Base-by-base conservation (phyloP, 2,329 filamentous ascomycete species). In the Fonsecaea multimorphosa region DNA sequence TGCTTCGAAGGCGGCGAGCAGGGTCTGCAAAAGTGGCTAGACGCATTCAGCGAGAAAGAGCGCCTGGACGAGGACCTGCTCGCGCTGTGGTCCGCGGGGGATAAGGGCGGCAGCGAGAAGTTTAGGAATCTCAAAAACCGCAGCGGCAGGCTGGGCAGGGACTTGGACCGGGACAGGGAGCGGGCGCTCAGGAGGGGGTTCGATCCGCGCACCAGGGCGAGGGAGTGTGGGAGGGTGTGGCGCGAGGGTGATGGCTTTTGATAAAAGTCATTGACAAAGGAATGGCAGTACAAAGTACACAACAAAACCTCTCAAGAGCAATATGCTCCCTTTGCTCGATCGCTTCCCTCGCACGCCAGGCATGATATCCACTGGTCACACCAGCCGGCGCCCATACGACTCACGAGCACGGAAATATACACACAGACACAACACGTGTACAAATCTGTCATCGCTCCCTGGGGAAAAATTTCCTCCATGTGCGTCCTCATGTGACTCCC, bases 221-320 rank as follows among this genome's bases (percentile, higher is more conserved):
- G 75, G 67, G 85, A 86, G 70, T 79, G 79, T 8, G 84, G 85
- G 29, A 79, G 85, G 61, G 75, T 77, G 54, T 87, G 84, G 85
- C 80, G 80, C 31, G 82, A 84, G 52, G 85, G 83, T 0, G 83
- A 86, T 74, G 83, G 83, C 1, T 86, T 82, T 72, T 86, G 74
- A 79, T 24, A 12, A 14, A 8, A n/a, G n/a, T n/a, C n/a, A n/a
- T n/a, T n/a, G 2, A 54, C 3, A 31, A 34, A 34, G 32, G 11
- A 34, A 9, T 3, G 29, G n/a, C n/a, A n/a, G n/a, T n/a, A n/a
- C n/a, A n/a, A n/a, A n/a, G n/a, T n/a, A n/a, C n/a, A n/a, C n/a
- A n/a, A n/a, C n/a, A n/a, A n/a, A n/a, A n/a, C n/a, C n/a, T n/a
- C n/a, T n/a, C n/a, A n/a, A n/a, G n/a, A n/a, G n/a, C n/a, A n/a